A percentile compares a stretch with the other conserved stretches of the same genome.
phyloP scores from a whole-genome alignment of 1,284 basidiomycete genomes.

The Trichosporon coremiiforme region DNA sequence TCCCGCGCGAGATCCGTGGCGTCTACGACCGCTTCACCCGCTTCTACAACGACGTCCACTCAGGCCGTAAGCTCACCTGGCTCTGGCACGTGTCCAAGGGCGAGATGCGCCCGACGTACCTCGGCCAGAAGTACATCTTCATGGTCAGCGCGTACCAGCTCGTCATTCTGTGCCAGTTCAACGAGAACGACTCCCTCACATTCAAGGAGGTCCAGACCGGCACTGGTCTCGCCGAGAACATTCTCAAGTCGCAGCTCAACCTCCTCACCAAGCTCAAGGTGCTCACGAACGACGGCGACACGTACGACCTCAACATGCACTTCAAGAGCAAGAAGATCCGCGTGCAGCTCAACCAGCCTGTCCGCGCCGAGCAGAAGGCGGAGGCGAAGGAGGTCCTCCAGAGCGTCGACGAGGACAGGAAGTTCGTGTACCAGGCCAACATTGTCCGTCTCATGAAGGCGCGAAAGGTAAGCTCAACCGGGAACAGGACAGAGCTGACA shows the following conservation, averaged over 20 bases:
- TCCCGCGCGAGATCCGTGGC: constrained; percentile 81
- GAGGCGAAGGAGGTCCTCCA: constrained; percentile 90
- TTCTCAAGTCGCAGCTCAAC: constrained; percentile 78
- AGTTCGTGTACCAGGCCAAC: constrained; percentile 95
- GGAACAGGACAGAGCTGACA: constrained; percentile 22
- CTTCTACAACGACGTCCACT: constrained; percentile 78
- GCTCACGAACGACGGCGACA: constrained; percentile 71
- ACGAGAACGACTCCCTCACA: constrained; percentile 80
- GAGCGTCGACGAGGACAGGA: constrained; percentile 95
- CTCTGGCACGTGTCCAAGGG: constrained; percentile 97
- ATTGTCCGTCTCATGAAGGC: constrained; percentile 99
- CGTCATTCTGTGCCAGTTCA: constrained; percentile 92
- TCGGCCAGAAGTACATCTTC: constrained; percentile 92
- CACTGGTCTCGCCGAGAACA: constrained; percentile 80
- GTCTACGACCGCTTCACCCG: constrained; percentile 90
- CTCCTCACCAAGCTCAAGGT: constrained; percentile 88
- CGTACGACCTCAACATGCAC: constrained; percentile 85
- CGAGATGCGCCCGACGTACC: constrained; percentile 89
- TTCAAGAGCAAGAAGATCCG: constrained; percentile 90
- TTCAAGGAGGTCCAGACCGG: constrained; percentile 78
- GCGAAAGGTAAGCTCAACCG: constrained; percentile 61
- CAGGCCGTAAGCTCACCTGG: constrained; percentile 93
- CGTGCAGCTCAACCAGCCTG: constrained; percentile 88
- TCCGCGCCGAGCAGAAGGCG: constrained; percentile 91
- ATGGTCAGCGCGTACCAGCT: constrained; percentile 96